Evolutionary conservation across 2,329 filamentous ascomycete genomes (phyloP).

Genomic region (Cyphellophora europaea): DNA sequence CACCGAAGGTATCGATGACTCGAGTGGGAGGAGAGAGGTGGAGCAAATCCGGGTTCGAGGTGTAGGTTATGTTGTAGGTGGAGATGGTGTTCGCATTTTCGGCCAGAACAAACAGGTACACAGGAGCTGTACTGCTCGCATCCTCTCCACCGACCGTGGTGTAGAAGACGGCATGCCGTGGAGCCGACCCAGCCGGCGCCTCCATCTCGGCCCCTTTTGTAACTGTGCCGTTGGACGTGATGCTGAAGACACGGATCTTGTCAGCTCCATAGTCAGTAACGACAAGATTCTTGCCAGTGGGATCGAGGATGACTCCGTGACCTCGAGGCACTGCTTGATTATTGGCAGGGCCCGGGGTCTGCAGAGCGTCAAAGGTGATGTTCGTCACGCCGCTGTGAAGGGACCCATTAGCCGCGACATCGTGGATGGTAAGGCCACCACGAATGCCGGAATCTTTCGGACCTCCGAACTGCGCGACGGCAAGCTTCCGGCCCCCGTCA

Average conservation of each 20-base stretch:
- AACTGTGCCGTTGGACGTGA: neutral
- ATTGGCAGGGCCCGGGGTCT: neutral
- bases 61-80: conserved; percentile 1
- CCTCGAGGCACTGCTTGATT: conserved; percentile 1
- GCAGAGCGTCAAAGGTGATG: conserved; percentile 1
- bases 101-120: conserved; percentile 3
- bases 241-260: conserved; percentile 1
- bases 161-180: conserved; percentile 2
- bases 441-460: neutral
- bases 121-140: too few relatives aligned
- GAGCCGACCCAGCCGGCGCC: conserved; percentile 2
- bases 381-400: conserved; percentile 1
- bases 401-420: neutral
- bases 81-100: conserved; percentile 2
- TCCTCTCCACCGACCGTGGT: neutral
- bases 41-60: neutral
- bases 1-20: conserved; percentile 3
- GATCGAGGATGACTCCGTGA: conserved; percentile 2
- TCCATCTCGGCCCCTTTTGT: conserved; percentile 1
- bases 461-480: conserved; percentile 1
- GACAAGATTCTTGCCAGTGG: conserved; percentile 1
- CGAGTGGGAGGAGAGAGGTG: conserved; percentile 1
- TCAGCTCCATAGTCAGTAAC: conserved; percentile 3
- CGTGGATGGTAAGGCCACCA: conserved; percentile 1
- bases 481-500: neutral